These are phyloP conservation scores for Neonectria punicea DNA, from an alignment of 2,329 filamentous ascomycete species.

Conservation along the genomic window DNA sequence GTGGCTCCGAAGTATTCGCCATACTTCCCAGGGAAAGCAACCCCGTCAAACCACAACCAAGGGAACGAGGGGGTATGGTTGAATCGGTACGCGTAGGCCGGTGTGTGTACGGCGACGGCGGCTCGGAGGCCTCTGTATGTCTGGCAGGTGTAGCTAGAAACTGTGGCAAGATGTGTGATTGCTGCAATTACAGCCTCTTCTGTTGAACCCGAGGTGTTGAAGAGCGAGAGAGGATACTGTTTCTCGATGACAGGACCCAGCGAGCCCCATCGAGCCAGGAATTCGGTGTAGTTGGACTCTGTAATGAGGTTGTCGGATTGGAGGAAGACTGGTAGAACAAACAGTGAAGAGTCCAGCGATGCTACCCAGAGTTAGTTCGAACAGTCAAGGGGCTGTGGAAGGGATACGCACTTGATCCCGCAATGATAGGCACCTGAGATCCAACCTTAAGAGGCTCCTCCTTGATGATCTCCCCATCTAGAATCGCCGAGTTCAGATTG, in stretches of 20 bases:
- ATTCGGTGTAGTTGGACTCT: constrained; percentile 26
- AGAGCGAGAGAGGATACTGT: constrained; percentile 28
- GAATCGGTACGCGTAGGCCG: constrained; percentile 31
- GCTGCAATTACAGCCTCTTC: constrained; percentile 20
- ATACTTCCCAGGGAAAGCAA: constrained; percentile 14
- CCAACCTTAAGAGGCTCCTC: constrained; percentile 24
- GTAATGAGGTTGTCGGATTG: background rate
- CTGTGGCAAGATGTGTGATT: constrained; percentile 26
- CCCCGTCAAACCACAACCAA: constrained; percentile 25
- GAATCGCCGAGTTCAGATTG: constrained; percentile 10
- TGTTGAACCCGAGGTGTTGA: constrained; percentile 23
- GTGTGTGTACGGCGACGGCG: constrained; percentile 12
- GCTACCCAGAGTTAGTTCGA: constrained; percentile 13
- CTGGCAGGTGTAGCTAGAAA: constrained; percentile 24
- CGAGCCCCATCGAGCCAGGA: constrained; percentile 26
- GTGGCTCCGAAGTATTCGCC: constrained; percentile 19
- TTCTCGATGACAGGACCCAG: constrained; percentile 12
- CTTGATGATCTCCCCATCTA: constrained; percentile 23
- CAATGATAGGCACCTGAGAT: constrained; percentile 26
- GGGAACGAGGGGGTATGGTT: constrained; percentile 27
- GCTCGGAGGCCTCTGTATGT: constrained; percentile 24
- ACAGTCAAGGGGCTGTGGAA: too few species aligned
- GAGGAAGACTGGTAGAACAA: constrained; percentile 21
- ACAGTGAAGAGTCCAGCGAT: constrained; percentile 21
- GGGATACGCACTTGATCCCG: constrained; percentile 15